phyloP scores from a whole-genome alignment of 352 stramenopile species.

The Globisporangium barbulae region DNA sequence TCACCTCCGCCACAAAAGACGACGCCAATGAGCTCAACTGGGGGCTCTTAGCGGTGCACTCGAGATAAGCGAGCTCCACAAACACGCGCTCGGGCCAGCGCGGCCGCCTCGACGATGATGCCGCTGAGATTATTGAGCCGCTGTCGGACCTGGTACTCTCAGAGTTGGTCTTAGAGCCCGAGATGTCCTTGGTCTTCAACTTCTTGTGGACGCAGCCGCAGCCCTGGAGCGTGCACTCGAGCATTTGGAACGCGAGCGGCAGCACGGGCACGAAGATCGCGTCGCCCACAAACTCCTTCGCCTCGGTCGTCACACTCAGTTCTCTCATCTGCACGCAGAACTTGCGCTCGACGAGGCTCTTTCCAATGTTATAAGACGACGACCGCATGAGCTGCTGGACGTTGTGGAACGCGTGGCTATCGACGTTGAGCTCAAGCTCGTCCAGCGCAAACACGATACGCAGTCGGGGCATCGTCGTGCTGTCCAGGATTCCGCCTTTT shows the following conservation, averaged over 20 bases:
- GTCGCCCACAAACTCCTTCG: constrained; percentile 57
- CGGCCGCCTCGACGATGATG: background rate
- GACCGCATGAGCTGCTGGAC: constrained; percentile 29
- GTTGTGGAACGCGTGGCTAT: constrained; percentile 34
- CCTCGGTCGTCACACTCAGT: constrained; percentile 56
- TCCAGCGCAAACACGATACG: constrained; percentile 42
- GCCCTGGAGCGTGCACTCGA: constrained; percentile 59
- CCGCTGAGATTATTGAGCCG: background rate
- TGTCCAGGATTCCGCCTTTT: constrained; percentile 14
- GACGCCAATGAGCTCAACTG: constrained; percentile 16
- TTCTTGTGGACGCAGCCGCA: constrained; percentile 39
- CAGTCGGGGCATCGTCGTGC: constrained; percentile 24
- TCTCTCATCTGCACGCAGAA: constrained; percentile 31
- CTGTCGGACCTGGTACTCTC: background rate
- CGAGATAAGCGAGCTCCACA: constrained; percentile 31
- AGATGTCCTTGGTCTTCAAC: background rate
- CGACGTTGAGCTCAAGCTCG: constrained; percentile 45
- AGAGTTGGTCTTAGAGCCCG: background rate
- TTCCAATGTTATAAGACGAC: background rate
- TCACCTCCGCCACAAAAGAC: constrained; percentile 32
- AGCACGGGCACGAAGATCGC: constrained; percentile 62
- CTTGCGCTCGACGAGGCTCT: constrained; percentile 14
- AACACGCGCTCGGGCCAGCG: constrained; percentile 45
- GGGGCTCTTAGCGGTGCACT: constrained; percentile 21
- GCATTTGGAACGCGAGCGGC: constrained; percentile 66